Conservation (phyloP, 1,139 yeast genomes). For the Kodamaea alishanica region DNA sequence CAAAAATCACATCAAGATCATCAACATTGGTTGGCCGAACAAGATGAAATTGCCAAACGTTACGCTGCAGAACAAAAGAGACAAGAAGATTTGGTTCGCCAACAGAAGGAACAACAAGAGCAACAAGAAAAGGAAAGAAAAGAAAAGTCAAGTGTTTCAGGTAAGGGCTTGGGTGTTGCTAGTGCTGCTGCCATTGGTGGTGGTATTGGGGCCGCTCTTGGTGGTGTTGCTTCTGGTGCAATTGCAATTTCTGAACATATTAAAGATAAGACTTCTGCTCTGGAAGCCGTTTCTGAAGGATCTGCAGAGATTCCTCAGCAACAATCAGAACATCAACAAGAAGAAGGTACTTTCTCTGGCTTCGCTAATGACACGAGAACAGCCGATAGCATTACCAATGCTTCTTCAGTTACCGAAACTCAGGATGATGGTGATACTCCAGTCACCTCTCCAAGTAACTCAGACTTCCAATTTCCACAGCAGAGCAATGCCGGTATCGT, state of each 20-base stretch:
- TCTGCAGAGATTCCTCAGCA: conserved; percentile 4
- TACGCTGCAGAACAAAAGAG: conserved; percentile 6
- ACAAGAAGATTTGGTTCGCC: conserved; percentile 5
- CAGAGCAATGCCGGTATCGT: conserved; percentile 29
- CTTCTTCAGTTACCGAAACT: conserved; percentile 33
- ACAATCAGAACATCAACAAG: conserved; percentile 2
- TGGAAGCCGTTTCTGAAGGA: conserved; percentile 4
- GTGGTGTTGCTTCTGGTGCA: conserved; percentile 12
- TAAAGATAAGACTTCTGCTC: background rate
- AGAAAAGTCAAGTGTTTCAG: conserved; percentile 25
- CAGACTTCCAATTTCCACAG: conserved; percentile 55
- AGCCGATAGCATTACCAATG: conserved; percentile 24
- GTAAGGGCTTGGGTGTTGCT: conserved; percentile 27
- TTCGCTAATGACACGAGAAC: conserved; percentile 16
- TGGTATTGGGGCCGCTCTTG: conserved; percentile 24
- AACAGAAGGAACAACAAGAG: conserved; percentile 21
- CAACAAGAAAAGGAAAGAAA: conserved; percentile 25
- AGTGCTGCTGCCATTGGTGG: conserved; percentile 29
- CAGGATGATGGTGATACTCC: conserved; percentile 48
- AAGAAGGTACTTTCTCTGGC: conserved; percentile 14
- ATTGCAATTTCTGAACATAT: conserved; percentile 1
- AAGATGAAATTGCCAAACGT: conserved; percentile 3
- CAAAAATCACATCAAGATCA: conserved; percentile 22
- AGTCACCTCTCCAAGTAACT: conserved; percentile 52
- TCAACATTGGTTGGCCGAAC: conserved; percentile 11